phyloP scores from a whole-genome alignment of 2,329 filamentous ascomycete species.

The Verruconis gallopava region DNA sequence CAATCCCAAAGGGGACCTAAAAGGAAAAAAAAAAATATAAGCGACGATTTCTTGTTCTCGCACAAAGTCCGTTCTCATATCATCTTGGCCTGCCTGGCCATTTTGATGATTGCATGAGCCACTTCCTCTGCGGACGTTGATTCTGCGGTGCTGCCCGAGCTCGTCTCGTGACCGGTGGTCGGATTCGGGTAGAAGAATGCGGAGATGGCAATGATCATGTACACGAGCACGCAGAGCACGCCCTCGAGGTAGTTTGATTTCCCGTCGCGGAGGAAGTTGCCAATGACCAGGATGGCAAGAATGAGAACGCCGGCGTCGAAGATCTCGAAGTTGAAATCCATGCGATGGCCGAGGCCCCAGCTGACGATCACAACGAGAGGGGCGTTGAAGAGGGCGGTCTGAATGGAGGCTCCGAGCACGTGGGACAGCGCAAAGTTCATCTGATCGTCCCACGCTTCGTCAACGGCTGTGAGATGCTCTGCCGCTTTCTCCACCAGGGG shows the following conservation, averaged over 20 bases:
- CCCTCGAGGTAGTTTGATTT: constrained; percentile 90
- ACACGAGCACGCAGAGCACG: constrained; percentile 59
- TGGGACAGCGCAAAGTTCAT: constrained; percentile 81
- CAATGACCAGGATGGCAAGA: constrained; percentile 72
- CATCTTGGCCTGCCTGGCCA: too few species aligned
- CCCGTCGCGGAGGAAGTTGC: constrained; percentile 74
- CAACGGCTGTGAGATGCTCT: constrained; percentile 71
- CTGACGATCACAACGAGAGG: constrained; percentile 73
- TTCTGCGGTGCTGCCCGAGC: too few species aligned
- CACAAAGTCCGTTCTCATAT: too few species aligned
- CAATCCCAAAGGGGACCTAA: too few species aligned
- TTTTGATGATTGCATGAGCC: too few species aligned
- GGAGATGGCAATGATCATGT: constrained; percentile 48
- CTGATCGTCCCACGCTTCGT: constrained; percentile 72
- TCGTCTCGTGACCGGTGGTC: too few species aligned
- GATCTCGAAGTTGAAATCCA: constrained; percentile 75
- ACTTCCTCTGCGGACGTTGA: too few species aligned
- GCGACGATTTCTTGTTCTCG: too few species aligned
- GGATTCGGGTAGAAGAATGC: constrained; percentile 50
- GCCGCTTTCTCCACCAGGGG: constrained; percentile 77
- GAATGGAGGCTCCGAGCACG: constrained; percentile 74
- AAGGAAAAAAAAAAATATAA: too few species aligned
- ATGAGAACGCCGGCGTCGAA: constrained; percentile 77
- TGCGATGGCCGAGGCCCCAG: constrained; percentile 58
- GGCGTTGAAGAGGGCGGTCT: constrained; percentile 79